Percentiles rank a stretch among this genome's conserved stretches.
These are phyloP conservation scores for Penicillium janthinellum DNA, from an alignment of 2,329 filamentous ascomycete species.

Conservation along the genomic window DNA sequence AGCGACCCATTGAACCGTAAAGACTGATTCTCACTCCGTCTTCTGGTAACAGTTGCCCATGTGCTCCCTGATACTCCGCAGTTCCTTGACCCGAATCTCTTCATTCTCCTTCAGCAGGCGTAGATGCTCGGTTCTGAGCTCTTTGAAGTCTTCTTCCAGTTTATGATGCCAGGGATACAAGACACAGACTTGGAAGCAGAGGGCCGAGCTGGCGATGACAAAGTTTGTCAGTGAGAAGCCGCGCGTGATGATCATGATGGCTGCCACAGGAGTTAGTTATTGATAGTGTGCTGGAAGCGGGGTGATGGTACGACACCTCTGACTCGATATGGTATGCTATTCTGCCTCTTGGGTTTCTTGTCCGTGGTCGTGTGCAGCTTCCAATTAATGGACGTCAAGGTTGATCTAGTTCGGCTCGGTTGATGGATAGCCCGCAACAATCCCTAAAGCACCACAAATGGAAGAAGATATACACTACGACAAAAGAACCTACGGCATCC, in stretches of 20 bases:
- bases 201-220: constrained; percentile 63
- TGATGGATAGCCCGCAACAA: not conserved
- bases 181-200: constrained; percentile 69
- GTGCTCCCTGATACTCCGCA: constrained; percentile 8
- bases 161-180: constrained; percentile 72
- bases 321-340: too few relatives aligned
- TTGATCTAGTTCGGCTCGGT: too few relatives aligned
- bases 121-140: constrained; percentile 60
- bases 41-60: not conserved
- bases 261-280: not conserved
- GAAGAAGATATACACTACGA: not conserved
- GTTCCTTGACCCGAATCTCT: constrained; percentile 11
- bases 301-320: not conserved
- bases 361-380: not conserved
- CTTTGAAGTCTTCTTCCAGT: constrained; percentile 63
- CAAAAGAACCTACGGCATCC: not conserved
- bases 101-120: constrained; percentile 32
- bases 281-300: not conserved
- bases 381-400: too few relatives aligned
- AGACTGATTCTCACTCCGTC: not conserved
- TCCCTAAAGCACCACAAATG: not conserved
- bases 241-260: constrained; percentile 51
- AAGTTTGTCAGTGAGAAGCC: constrained; percentile 66
- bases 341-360: not conserved
- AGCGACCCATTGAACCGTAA: not conserved